Percentiles rank a stretch among this genome's conserved stretches.
Conservation (phyloP, 331 rosid genomes). For the Rhamnella rubrinervis region DNA sequence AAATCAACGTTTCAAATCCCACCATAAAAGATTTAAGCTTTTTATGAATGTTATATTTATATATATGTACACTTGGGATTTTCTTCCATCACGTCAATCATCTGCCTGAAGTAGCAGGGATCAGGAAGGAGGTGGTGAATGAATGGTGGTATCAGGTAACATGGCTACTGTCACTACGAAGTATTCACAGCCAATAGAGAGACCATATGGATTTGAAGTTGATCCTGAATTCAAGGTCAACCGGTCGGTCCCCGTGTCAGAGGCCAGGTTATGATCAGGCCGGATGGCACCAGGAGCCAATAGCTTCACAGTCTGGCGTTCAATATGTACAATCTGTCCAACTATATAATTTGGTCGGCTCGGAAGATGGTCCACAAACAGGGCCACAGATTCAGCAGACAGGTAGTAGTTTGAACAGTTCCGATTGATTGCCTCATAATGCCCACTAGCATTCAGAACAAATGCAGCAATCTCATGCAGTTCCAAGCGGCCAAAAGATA, state of each 20-base stretch:
- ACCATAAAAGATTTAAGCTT: conserved; percentile 17
- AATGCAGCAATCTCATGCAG: conserved; percentile 88
- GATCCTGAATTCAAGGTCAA: conserved; percentile 96
- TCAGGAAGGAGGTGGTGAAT: conserved; percentile 93
- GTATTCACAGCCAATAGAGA: conserved; percentile 90
- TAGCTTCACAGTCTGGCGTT: conserved; percentile 70
- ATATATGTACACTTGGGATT: conserved; percentile 58
- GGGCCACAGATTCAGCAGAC: conserved; percentile 81
- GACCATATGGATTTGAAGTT: conserved; percentile 69
- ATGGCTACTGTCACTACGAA: conserved; percentile 86
- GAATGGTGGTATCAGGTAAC: conserved; percentile 88
- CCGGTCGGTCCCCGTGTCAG: conserved; percentile 54
- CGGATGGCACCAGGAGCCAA: conserved; percentile 25
- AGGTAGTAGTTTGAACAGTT: conserved; percentile 72
- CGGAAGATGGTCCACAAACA: conserved; percentile 77
- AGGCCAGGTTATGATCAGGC: conserved; percentile 42
- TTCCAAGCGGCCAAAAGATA: conserved; percentile 71
- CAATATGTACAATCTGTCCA: conserved; percentile 94
- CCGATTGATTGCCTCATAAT: conserved; percentile 79
- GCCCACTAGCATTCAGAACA: conserved; percentile 68
- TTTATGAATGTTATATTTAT: conserved; percentile 30
- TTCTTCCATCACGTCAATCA: conserved; percentile 89
- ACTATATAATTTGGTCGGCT: conserved; percentile 79
- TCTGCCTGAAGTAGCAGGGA: conserved; percentile 67
- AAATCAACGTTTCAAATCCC: conserved; percentile 40